Base-by-base conservation (phyloP, 2,329 filamentous ascomycete genomes). In the Ceratocystis papillata region DNA sequence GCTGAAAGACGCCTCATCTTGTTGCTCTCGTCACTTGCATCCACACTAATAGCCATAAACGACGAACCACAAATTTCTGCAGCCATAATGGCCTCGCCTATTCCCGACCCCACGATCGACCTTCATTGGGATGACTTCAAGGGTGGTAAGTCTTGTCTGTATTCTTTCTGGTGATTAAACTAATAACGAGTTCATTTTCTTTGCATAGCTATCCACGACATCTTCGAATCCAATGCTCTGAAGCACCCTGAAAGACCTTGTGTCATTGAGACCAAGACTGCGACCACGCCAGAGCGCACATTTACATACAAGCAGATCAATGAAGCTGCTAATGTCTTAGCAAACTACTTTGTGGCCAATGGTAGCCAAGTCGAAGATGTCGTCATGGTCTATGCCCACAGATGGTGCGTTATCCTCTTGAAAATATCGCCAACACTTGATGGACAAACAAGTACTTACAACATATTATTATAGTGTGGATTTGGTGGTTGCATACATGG, bases 251-350 rank as follows among this genome's bases (percentile, higher is more conserved):
- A 89, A 50, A 72, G 74, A 44, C 70, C 71, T 1, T 83, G 81
- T 67, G 80, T 83, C 45, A 72, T 75, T 10, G 81, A 83, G 71
- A 83, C 81, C 64, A 74, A 73, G 70, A 74, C 73, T 37, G 75
- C 76, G 3, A 72, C 55, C 59, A 67, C 66, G 2, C 80, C 85
- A 6, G 79, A 85, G 73, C 80, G 89, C 69, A 77, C 76, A 62
- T 96, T 94, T 75, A 93, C 86, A 28, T 97, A 96, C 75, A 79
- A 80, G 70, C 89, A 96, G 72, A 96, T 97, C 73, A 82, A 91
- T 73, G 88, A 96, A 77, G 87, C 87, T 0, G 88, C 89, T 37
- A 95, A 95, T 73, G 80, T 84, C 20, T 75, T 96, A 5, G 89
- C 90, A 25, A 86, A 96, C 76, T 83, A 96, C 73, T 80, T 96